A percentile compares a stretch with the other conserved stretches of the same genome.
Evolutionary conservation across 2,329 filamentous ascomycete species (phyloP).

Genomic region (Hymenoscyphus infarciens): DNA sequence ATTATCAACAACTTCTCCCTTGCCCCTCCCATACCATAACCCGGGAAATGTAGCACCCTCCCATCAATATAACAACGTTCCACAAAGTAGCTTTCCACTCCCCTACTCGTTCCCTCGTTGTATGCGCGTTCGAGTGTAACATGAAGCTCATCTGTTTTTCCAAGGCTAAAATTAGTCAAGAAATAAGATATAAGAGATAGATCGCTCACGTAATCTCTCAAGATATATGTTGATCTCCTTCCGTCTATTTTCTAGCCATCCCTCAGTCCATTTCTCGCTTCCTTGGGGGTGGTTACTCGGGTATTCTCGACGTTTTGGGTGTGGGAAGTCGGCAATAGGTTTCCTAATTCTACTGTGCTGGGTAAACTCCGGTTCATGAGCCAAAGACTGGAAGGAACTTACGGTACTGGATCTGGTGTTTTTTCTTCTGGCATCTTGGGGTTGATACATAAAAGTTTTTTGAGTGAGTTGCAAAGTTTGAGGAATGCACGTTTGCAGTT

Average conservation of each 20-base stretch:
- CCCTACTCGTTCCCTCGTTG: neutral
- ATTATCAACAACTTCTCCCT: neutral
- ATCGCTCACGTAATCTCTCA: neutral
- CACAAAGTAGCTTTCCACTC: neutral
- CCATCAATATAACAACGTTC: neutral
- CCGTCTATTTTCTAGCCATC: neutral
- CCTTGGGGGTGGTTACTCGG: neutral
- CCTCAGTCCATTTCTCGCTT: neutral
- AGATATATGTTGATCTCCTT: neutral
- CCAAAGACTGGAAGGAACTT: neutral
- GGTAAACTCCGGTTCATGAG: neutral
- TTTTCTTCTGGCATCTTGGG: neutral
- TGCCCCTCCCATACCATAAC: neutral
- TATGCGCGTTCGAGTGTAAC: neutral
- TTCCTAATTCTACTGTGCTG: neutral
- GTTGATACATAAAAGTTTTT: neutral
- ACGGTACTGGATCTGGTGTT: neutral
- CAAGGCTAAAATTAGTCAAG: neutral
- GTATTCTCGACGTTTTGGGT: neutral
- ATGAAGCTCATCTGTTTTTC: neutral
- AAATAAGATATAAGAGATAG: neutral
- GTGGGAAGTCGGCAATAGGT: neutral
- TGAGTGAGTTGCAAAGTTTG: neutral
- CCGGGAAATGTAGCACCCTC: neutral
- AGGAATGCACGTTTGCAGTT: neutral